These are phyloP conservation scores for Helotiales sp. DNA, from an alignment of 2,329 filamentous ascomycete genomes.

Conservation along the genomic window DNA sequence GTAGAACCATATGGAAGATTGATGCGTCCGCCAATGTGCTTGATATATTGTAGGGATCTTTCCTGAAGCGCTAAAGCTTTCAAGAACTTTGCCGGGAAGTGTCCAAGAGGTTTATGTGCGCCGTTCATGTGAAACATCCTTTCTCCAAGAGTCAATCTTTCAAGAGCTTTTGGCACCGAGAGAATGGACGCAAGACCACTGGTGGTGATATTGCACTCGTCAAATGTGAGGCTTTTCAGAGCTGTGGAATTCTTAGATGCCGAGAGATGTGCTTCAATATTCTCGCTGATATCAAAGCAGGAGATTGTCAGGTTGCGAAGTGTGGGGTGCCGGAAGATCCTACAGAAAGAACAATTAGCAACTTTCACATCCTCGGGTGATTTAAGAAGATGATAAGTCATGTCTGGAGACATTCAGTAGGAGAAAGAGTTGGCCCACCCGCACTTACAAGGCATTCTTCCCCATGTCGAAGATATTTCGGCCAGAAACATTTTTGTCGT, in stretches of 20 bases:
- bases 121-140: neutral
- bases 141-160: constrained; percentile 11
- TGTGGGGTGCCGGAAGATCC: constrained; percentile 15
- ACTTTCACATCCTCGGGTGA: neutral
- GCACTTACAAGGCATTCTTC: constrained; percentile 9
- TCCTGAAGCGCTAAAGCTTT: constrained; percentile 8
- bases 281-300: constrained; percentile 15
- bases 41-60: constrained; percentile 9
- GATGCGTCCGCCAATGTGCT: constrained; percentile 3
- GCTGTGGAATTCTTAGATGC: constrained; percentile 1
- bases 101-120: neutral
- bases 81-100: neutral
- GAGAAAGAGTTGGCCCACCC: neutral
- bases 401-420: neutral
- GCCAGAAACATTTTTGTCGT: neutral
- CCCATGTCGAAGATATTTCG: constrained; percentile 12
- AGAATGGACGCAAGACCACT: constrained; percentile 9
- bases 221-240: constrained; percentile 10
- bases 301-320: constrained; percentile 16
- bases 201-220: constrained; percentile 13
- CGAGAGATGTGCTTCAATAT: constrained; percentile 6
- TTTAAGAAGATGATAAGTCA: neutral
- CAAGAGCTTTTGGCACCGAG: constrained; percentile 8
- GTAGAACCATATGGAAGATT: neutral
- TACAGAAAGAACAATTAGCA: neutral